A percentile compares a stretch with the other conserved stretches of the same genome.
Evolutionary conservation across 2,329 filamentous ascomycete species (phyloP).

Genomic region (Colletotrichum plurivorum): DNA sequence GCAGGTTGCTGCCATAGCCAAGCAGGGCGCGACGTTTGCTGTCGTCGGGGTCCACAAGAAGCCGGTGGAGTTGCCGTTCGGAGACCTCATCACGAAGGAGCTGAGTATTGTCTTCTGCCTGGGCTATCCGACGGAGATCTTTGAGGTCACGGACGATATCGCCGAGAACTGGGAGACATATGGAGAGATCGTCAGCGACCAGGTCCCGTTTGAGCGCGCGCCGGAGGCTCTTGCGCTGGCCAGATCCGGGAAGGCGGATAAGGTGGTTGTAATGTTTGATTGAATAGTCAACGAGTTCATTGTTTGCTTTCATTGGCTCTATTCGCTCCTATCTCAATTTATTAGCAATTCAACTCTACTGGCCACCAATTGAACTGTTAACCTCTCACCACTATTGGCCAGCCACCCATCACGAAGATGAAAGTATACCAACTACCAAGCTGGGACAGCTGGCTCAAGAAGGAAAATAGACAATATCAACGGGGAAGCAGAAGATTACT

Average conservation of each 20-base stretch:
- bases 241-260: constrained; percentile 20
- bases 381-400: too few relatives aligned
- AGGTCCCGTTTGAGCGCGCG: constrained; percentile 13
- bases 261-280: constrained; percentile 28
- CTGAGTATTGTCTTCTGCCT: constrained; percentile 23
- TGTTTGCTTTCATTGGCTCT: too few relatives aligned
- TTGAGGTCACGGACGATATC: constrained; percentile 25
- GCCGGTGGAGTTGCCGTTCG: constrained; percentile 15
- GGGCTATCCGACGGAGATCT: constrained; percentile 29
- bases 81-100: constrained; percentile 10
- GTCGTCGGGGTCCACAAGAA: constrained; percentile 22
- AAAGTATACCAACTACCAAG: too few relatives aligned
- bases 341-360: too few relatives aligned
- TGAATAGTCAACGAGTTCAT: background rate
- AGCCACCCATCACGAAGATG: too few relatives aligned
- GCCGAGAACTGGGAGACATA: constrained; percentile 28
- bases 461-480: background rate
- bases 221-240: constrained; percentile 21
- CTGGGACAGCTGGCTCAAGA: too few relatives aligned
- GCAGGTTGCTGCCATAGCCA: constrained; percentile 9
- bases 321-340: too few relatives aligned
- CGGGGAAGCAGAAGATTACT: too few relatives aligned
- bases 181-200: constrained; percentile 25
- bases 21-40: constrained; percentile 5
- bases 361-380: too few relatives aligned